Conservation (phyloP, 805 yeast genomes). For the Suhomyces emberorum region DNA sequence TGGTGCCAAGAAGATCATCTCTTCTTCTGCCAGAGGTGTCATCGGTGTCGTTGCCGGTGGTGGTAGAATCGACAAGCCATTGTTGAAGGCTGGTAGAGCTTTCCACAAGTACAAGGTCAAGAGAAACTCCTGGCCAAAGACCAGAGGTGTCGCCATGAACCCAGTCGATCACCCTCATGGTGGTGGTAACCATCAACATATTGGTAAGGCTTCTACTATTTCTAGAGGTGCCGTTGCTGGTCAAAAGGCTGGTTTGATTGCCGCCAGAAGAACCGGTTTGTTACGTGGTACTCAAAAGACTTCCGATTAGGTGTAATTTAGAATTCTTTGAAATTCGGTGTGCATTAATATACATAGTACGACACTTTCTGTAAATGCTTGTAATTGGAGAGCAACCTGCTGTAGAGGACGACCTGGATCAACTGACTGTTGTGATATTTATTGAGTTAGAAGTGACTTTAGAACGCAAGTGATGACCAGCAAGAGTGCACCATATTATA, state of each 20-base stretch:
- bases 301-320: conserved; percentile 29
- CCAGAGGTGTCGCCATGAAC: conserved; percentile 99
- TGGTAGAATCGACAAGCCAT: conserved; percentile 99
- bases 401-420: neutral
- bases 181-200: conserved; percentile 99
- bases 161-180: conserved; percentile 99
- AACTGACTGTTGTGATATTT: too few relatives aligned
- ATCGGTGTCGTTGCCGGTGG: conserved; percentile 99
- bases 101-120: conserved; percentile 99
- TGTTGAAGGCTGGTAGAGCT: conserved; percentile 99
- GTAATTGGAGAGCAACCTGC: conserved; percentile 4
- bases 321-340: conserved; percentile 2
- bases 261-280: conserved; percentile 99
- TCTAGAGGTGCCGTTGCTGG: conserved; percentile 99
- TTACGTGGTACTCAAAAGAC: conserved; percentile 98
- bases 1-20: conserved; percentile 95
- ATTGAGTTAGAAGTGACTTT: too few relatives aligned
- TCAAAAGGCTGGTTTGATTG: conserved; percentile 99
- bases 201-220: conserved; percentile 99
- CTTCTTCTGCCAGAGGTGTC: conserved; percentile 98
- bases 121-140: conserved; percentile 99
- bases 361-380: neutral
- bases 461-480: too few relatives aligned
- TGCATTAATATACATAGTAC: conserved; percentile 7
- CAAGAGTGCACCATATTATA: too few relatives aligned